phyloP scores from a whole-genome alignment of 2,329 filamentous ascomycete species.

The Diaporthe aspalathi region DNA sequence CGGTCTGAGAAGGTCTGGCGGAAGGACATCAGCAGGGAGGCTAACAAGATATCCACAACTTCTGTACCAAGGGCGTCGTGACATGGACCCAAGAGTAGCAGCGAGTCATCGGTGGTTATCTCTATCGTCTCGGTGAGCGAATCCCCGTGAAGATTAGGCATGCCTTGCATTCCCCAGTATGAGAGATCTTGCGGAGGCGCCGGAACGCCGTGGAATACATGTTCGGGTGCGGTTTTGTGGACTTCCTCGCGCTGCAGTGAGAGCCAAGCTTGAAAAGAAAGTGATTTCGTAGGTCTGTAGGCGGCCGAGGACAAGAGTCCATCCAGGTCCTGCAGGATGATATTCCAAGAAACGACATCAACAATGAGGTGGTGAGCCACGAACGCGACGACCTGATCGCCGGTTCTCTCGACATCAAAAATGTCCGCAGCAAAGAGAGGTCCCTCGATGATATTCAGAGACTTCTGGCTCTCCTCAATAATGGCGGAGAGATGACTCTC shows the following conservation, averaged over 20 bases:
- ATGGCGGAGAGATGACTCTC: background rate
- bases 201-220: background rate
- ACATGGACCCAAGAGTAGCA: background rate
- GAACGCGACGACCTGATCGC: background rate
- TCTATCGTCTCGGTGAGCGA: background rate
- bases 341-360: constrained; percentile 2
- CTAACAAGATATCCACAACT: constrained; percentile 3
- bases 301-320: background rate
- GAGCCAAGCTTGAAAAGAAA: constrained; percentile 12
- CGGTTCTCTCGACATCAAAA: background rate
- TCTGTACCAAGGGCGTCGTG: background rate
- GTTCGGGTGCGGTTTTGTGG: background rate
- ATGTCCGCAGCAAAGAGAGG: constrained; percentile 1
- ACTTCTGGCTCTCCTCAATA: constrained; percentile 4
- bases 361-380: constrained; percentile 9
- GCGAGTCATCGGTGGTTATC: background rate
- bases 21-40: constrained; percentile 1
- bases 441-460: background rate
- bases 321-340: constrained; percentile 5
- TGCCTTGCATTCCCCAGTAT: constrained; percentile 11
- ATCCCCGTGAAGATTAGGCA: background rate
- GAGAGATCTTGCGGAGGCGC: background rate
- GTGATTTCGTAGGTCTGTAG: background rate
- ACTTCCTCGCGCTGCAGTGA: constrained; percentile 1
- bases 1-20: constrained; percentile 10